Conservation (phyloP, 495 filamentous ascomycete species). For the Tuber magnatum region DNA sequence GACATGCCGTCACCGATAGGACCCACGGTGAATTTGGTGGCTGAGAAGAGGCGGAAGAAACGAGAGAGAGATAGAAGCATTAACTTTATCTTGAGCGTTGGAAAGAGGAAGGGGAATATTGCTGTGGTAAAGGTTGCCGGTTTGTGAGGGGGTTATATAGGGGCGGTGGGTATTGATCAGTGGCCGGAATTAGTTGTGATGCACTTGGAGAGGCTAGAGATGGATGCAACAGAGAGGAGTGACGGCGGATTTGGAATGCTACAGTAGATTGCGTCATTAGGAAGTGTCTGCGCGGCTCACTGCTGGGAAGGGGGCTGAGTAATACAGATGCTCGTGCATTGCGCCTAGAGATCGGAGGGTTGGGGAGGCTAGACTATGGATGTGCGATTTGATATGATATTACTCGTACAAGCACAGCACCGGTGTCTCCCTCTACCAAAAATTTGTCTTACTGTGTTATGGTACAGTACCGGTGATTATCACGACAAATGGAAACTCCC, state of each 20-base stretch:
- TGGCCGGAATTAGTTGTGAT: background rate
- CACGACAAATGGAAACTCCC: background rate
- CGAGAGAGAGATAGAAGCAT: background rate
- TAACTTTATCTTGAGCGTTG: background rate
- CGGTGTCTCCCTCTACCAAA: background rate
- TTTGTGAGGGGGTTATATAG: background rate
- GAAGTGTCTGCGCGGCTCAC: background rate
- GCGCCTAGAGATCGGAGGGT: background rate
- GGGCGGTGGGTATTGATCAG: background rate
- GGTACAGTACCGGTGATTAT: background rate
- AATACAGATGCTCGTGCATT: background rate
- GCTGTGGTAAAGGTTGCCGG: background rate
- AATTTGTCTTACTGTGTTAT: background rate
- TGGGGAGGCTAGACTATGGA: background rate
- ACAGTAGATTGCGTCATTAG: background rate
- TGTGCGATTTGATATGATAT: background rate
- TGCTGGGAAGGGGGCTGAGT: background rate
- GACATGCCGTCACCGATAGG: constrained; percentile 28
- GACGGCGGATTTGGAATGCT: background rate
- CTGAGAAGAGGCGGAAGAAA: background rate
- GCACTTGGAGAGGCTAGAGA: background rate
- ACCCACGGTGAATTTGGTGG: background rate
- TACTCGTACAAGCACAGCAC: too few species aligned
- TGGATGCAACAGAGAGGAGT: background rate
- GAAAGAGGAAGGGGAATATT: background rate